Evolutionary conservation across 2,329 filamentous ascomycete species (phyloP), one percentile per base, ranked within the genome.

Genomic region (Didymella keratinophila): DNA sequence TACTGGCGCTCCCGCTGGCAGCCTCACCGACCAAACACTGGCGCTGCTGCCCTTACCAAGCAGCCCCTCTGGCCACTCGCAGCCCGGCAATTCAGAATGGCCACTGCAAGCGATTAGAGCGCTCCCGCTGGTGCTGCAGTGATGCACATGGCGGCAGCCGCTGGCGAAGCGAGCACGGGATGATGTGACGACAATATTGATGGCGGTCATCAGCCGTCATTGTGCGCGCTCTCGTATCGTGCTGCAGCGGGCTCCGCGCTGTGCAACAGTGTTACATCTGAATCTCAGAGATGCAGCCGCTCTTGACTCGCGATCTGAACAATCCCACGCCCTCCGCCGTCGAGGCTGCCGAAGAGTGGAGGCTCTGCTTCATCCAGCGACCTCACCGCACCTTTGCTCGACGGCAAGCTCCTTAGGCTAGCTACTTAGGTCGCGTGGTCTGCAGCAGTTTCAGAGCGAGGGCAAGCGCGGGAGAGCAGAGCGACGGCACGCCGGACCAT

Each of bases 381-480:
- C 52, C 63, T 62, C 69, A 71, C 66, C 67, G 69, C 64, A 71
- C 62, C 58, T 66, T 63, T 61, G 52, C 60, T 23, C 39, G 48
- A 61, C 61, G 60, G 60, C 50, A 56, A 48, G 52, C 59, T 68
- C 63, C 65, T 64, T 56, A 52, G 53, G 50, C 67, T 64, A 68
- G 52, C 37, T 58, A 20, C 44, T 56, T 54, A 58, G 70, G 64
- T 66, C 63, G 67, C 65, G 65, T 66, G 51, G 65, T 47, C 61
- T 63, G 64, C 60, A 61, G 62, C 63, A 60, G 71, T 71, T 74
- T 74, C 72, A 73, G 67, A 60, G 56, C 61, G 43, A 64, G 58
- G 73, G 71, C 71, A 74, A 71, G 69, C 72, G 73, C 72, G 71
- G 70, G 65, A 72, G 58, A 55, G 59, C 63, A 60, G 49, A 45